These are phyloP conservation scores for Streptanthus diversifolius DNA, from an alignment of 345 rosid genomes.

Conservation along the genomic window DNA sequence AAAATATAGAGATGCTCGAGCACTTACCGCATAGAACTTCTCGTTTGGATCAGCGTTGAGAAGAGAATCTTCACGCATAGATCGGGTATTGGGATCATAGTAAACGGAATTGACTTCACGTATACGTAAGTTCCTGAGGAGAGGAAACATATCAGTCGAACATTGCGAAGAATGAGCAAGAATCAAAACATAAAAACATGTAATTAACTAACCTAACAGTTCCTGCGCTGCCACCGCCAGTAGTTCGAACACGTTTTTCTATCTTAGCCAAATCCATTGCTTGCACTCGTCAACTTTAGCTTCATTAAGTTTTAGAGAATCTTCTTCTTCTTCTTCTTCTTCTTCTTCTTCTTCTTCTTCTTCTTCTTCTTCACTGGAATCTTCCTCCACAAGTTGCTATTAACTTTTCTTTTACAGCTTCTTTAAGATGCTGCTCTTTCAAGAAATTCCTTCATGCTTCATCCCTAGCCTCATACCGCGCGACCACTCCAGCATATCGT, in stretches of 20 bases:
- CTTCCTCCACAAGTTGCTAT: background rate
- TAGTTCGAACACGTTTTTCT: slow-evolving; percentile 90
- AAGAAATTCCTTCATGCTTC: slow-evolving; percentile 60
- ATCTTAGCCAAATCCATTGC: slow-evolving; percentile 90
- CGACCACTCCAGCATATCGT: slow-evolving; percentile 53
- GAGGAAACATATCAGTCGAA: background rate
- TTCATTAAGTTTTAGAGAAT: slow-evolving; percentile 72
- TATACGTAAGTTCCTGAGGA: slow-evolving; percentile 56
- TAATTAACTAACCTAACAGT: slow-evolving; percentile 46
- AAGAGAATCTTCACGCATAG: slow-evolving; percentile 85
- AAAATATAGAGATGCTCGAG: background rate
- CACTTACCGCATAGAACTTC: slow-evolving; percentile 56
- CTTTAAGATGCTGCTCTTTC: slow-evolving; percentile 69
- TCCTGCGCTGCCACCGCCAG: slow-evolving; percentile 94
- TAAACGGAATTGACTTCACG: slow-evolving; percentile 64
- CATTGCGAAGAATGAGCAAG: background rate
- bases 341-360: background rate
- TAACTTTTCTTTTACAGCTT: slow-evolving; percentile 67
- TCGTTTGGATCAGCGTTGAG: slow-evolving; percentile 82
- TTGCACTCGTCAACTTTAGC: slow-evolving; percentile 76
- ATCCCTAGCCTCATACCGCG: slow-evolving; percentile 68
- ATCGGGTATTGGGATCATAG: slow-evolving; percentile 69
- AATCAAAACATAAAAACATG: background rate
- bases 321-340: too few relatives aligned
- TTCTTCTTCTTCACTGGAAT: slow-evolving; percentile 40